These are phyloP conservation scores for Metschnikowia noctiluminum DNA, from an alignment of 805 yeast genomes.

Conservation along the genomic window DNA sequence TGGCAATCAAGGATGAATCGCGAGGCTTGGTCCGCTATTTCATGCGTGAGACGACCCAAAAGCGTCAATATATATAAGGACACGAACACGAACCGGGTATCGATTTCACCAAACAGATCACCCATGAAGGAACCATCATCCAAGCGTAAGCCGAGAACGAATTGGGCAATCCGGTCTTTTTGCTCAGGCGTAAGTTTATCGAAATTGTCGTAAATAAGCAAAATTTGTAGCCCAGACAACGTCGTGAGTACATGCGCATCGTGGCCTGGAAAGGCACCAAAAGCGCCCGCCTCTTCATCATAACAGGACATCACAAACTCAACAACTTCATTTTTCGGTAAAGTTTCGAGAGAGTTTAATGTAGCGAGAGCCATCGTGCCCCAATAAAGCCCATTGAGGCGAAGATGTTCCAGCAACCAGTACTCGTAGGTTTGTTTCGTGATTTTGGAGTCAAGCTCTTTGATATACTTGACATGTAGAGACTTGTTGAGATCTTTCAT, in stretches of 20 bases:
- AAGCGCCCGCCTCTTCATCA: conserved; percentile 63
- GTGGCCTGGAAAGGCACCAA: conserved; percentile 85
- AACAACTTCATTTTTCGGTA: conserved; percentile 60
- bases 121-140: conserved; percentile 80
- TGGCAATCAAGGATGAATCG: conserved; percentile 64
- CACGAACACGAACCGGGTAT: conserved; percentile 84
- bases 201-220: conserved; percentile 56
- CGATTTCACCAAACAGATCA: conserved; percentile 88
- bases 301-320: conserved; percentile 70
- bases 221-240: conserved; percentile 78
- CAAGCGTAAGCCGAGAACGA: conserved; percentile 44
- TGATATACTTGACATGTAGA: conserved; percentile 33
- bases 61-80: conserved; percentile 73
- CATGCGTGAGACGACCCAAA: conserved; percentile 57
- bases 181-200: conserved; percentile 33
- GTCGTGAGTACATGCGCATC: conserved; percentile 88
- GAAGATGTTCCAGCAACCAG: conserved; percentile 86
- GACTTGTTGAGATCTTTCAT: conserved; percentile 8
- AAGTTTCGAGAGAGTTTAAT: conserved; percentile 49
- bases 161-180: conserved; percentile 27
- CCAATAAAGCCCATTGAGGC: conserved; percentile 95
- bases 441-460: conserved; percentile 33
- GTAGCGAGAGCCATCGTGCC: conserved; percentile 75
- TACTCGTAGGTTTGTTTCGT: conserved; percentile 59
- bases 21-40: conserved; percentile 58